These are phyloP conservation scores for Mycena kentingensis DNA, from an alignment of 768 basidiomycete genomes.

Conservation along the genomic window DNA sequence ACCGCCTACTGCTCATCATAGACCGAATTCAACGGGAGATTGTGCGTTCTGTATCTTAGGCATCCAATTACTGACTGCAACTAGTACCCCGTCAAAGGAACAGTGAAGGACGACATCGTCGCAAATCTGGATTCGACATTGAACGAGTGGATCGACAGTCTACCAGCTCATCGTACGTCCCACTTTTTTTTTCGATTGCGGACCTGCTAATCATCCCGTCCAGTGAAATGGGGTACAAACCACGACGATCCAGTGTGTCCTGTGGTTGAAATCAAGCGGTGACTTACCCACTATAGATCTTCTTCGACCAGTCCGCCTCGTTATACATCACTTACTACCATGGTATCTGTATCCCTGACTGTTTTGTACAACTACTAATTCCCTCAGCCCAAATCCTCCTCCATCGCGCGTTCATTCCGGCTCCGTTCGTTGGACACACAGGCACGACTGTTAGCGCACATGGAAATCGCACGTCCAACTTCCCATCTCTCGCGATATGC, in stretches of 20 bases:
- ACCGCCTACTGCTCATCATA: conserved; percentile 2
- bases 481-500: conserved; percentile 52
- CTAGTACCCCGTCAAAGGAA: conserved; percentile 10
- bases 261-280: background rate
- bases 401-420: conserved; percentile 3
- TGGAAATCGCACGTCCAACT: background rate
- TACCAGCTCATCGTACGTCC: conserved; percentile 5
- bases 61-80: background rate
- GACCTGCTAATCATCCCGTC: background rate
- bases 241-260: background rate
- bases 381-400: background rate
- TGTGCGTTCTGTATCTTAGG: background rate
- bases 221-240: conserved; percentile 2
- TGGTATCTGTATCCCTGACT: background rate
- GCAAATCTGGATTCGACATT: conserved; percentile 8
- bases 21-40: conserved; percentile 10
- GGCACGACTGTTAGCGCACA: background rate
- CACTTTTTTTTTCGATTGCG: background rate
- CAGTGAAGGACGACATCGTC: background rate
- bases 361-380: background rate
- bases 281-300: background rate
- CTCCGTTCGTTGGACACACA: background rate
- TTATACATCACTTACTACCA: background rate
- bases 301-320: background rate
- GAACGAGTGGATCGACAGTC: conserved; percentile 8